phyloP scores from a whole-genome alignment of 768 basidiomycete genomes.

The Boletus vermiculosoides region DNA sequence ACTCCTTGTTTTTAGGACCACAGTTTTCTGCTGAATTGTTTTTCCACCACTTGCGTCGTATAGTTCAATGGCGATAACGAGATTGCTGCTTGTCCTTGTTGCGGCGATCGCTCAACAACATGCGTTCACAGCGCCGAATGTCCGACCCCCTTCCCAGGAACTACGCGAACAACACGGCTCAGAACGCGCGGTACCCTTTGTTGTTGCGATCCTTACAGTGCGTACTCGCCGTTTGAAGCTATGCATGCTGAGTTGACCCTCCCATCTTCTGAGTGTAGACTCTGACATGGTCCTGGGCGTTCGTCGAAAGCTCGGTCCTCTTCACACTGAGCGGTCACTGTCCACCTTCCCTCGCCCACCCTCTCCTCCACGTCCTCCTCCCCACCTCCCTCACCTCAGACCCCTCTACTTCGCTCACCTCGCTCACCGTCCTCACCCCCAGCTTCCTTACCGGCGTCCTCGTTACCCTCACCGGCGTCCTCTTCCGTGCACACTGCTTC shows the following conservation, averaged over 20 bases:
- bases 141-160: neutral
- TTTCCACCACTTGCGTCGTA: neutral
- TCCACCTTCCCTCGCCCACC: neutral
- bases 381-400: neutral
- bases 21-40: neutral
- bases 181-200: neutral
- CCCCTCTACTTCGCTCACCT: neutral
- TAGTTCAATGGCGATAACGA: neutral
- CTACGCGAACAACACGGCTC: neutral
- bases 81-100: neutral
- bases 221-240: neutral
- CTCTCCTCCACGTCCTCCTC: neutral
- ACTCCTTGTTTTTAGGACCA: neutral
- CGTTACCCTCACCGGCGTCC: neutral
- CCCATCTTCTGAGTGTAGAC: neutral
- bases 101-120: neutral
- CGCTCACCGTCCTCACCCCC: constrained; percentile 9
- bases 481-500: constrained; percentile 18
- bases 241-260: neutral
- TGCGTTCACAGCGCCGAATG: neutral
- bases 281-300: neutral
- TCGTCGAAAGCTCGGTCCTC: constrained; percentile 5
- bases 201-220: neutral
- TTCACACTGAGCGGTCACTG: neutral
- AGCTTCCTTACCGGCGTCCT: constrained; percentile 8